Conservation (phyloP, 148 eudicot genomes). For the Cornus controversa region DNA sequence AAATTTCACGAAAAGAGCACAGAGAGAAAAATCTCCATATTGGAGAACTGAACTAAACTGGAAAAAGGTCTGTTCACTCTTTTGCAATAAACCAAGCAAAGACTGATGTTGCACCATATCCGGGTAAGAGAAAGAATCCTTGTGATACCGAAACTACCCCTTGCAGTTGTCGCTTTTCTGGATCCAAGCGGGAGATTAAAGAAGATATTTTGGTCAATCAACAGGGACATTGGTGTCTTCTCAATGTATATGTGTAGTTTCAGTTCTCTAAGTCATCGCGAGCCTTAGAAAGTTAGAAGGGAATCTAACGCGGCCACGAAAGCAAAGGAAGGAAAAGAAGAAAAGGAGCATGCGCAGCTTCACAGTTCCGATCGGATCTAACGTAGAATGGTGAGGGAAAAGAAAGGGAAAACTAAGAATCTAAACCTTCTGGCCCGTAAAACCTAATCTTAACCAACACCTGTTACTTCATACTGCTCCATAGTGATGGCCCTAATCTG, state of each 20-base stretch:
- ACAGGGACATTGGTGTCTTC: too few species aligned
- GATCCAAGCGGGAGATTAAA: too few species aligned
- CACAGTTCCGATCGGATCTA: constrained; percentile 13
- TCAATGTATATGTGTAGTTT: not conserved
- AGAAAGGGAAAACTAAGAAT: constrained; percentile 2
- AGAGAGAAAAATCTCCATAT: not conserved
- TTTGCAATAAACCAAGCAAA: constrained; percentile 5
- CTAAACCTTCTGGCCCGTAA: not conserved
- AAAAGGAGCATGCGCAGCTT: not conserved
- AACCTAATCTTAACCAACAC: not conserved
- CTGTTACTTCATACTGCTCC: not conserved
- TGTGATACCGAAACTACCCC: constrained; percentile 4
- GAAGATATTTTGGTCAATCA: too few species aligned
- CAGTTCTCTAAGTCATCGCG: constrained; percentile 1
- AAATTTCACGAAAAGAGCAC: constrained; percentile 13
- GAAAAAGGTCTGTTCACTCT: not conserved
- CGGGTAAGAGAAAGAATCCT: not conserved
- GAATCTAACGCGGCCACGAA: constrained; percentile 8
- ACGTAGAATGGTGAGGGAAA: constrained; percentile 6
- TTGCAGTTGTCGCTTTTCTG: not conserved
- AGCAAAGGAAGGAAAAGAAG: not conserved
- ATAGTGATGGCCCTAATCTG: not conserved
- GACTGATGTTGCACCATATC: constrained; percentile 13
- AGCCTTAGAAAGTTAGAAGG: too few species aligned
- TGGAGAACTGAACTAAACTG: not conserved